Conservation (phyloP, 2,329 filamentous ascomycete species). For the Verticillium zaregamsianum region DNA sequence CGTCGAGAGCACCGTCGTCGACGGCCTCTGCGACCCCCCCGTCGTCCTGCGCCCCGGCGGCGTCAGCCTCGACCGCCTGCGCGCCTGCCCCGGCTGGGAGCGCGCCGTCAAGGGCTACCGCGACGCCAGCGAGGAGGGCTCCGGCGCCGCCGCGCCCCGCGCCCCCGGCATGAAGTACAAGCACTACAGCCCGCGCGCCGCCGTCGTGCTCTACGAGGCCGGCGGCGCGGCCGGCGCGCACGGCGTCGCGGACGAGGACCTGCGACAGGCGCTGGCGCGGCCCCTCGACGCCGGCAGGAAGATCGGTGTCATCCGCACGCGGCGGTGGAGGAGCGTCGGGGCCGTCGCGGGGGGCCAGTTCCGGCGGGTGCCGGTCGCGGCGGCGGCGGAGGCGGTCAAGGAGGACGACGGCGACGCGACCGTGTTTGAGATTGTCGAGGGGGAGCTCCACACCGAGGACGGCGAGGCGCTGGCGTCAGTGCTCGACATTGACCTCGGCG, state of each 20-base stretch:
- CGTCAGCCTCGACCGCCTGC: conserved; percentile 75
- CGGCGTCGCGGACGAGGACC: conserved; percentile 31
- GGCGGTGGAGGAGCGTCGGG: conserved; percentile 43
- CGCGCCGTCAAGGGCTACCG: conserved; percentile 72
- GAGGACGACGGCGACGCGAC: conserved; percentile 21
- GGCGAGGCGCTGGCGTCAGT: conserved; percentile 34
- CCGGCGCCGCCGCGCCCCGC: conserved; percentile 58
- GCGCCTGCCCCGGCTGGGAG: conserved; percentile 75
- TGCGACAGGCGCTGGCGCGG: conserved; percentile 17
- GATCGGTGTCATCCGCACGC: conserved; percentile 54
- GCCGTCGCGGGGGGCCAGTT: conserved; percentile 12
- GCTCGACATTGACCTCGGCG: conserved; percentile 71
- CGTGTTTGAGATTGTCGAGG: conserved; percentile 35
- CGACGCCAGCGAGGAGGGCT: conserved; percentile 64
- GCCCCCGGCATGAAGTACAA: conserved; percentile 99
- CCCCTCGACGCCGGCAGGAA: conserved; percentile 14
- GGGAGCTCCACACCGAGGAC: conserved; percentile 29
- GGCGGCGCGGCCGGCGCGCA: conserved; percentile 26
- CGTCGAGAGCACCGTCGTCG: conserved; percentile 95
- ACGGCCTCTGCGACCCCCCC: conserved; percentile 78
- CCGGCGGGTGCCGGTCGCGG: conserved; percentile 21
- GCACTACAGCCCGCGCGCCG: conserved; percentile 90
- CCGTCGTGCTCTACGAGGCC: conserved; percentile 76
- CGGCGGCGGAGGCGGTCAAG: conserved; percentile 13
- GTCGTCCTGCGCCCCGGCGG: conserved; percentile 83